Evolutionary conservation across 2,329 filamentous ascomycete species (phyloP), one percentile per base, ranked within the genome.

Genomic region (Magnaporthiopsis rhizophila): DNA sequence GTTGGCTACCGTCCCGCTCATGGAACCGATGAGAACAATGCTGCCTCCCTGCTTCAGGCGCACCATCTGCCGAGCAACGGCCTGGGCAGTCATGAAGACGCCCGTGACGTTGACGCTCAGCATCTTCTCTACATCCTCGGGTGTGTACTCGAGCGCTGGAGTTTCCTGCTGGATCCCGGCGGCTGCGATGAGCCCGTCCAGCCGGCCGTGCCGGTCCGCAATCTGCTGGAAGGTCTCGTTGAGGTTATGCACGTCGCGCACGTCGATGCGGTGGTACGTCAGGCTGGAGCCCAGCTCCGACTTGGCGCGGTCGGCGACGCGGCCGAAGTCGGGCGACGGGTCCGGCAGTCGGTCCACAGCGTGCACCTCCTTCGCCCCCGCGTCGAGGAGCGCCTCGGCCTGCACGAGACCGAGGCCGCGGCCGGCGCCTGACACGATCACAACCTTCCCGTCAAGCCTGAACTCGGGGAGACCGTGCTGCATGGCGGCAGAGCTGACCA

Each of bases 51-150:
- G 79, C 65, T 84, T 81, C 34, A 84, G 79, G 62, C 81, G 80
- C 28, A 86, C 78, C 83, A 90, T 87, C 74, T 95, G 89, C 64
- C 88, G 83, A 45, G 92, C 93, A n/a, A 91, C 90, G 26, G 91
- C 91, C 79, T 94, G 91, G 32, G 92, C 91, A 67, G 91, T 96
- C 83, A 93, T 86, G 77, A 92, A 91, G 34, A 84, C 87, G 15
- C 92, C 93, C n/a, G 87, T 95, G 69, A 96, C 82, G 76, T 97
- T 96, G 72, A 94, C 88, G 71, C 89, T 85, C 75, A 96, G 83
- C 80, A 96, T 91, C 75, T 87, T 84, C 73, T 92, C 86, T 73
- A 86, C 86, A 73, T 91, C 89, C 72, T 88, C 82, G 28, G 89
- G 86, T 30, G 85, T 83, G 72, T 96, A 96, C 61, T 96, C 91